Base-by-base conservation (phyloP, 2,329 filamentous ascomycete species). In the Truncatella angustata region DNA sequence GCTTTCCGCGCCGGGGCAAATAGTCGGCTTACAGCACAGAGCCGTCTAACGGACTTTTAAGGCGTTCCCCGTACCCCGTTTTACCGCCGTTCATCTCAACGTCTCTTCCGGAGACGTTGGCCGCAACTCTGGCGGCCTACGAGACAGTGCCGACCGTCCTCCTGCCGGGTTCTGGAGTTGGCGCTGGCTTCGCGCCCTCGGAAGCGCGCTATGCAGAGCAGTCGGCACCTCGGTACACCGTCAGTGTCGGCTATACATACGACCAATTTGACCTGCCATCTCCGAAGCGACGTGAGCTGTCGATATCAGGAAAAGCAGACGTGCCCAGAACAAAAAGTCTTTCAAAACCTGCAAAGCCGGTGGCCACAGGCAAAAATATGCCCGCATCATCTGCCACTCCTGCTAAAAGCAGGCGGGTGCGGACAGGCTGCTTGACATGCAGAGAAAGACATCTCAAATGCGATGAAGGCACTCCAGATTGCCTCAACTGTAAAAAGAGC, bases 341-440 rank as follows among this genome's bases (percentile, higher is more conserved):
- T 43, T 32, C 21, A 11, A 54, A 58, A 40, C 34, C 54, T 14
- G 34, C 37, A 53, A 52, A 57, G 46, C 20, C n/a, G n/a, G 4
- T 23, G 16, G 52, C 57, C 24, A 16, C 42, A 20, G 46, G 32
- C 26, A 42, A 23, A 44, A 50, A 39, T 49, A 58, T 59, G 60
- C 60, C 62, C 56, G 53, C 57, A 32, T 48, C 58, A 20, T 60
- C 62, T 23, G 58, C 56, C 14, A 58, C 62, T 6, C 64, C 65
- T 24, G 70, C 65, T 56, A 93, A 92, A 68, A 85, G 90, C n/a
- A 93, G 87, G 71, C 80, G 92, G 58, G 91, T 95, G 16, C 85
- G 93, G 43, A 97, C 92, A 3, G 92, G 92, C 34, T 97, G 92
- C 67, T 73, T 96, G 58, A 97, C 92, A 2, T 97, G 92, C 70